A percentile compares a stretch with the other conserved stretches of the same genome.
phyloP scores from a whole-genome alignment of 2,329 filamentous ascomycete genomes.

The Penicillium concentricum region DNA sequence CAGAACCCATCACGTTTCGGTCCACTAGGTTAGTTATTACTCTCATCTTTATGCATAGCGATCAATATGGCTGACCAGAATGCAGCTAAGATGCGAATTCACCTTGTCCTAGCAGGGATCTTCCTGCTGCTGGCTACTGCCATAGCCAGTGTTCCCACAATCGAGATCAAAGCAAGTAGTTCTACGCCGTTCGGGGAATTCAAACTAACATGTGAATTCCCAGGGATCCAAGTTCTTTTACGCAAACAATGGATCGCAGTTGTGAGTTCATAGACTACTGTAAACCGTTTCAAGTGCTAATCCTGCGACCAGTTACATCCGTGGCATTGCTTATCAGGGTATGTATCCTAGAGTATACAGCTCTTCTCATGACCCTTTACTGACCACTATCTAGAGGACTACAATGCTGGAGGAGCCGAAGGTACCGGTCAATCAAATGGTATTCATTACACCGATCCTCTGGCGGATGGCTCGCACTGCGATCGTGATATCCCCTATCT shows the following conservation, averaged over 20 bases:
- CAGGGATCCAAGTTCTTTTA: conserved; percentile 10
- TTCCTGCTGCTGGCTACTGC: neutral
- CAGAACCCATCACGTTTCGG: neutral
- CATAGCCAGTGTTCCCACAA: neutral
- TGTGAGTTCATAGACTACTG: neutral
- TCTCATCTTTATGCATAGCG: neutral
- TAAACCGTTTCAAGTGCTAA: neutral
- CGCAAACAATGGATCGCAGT: conserved; percentile 2
- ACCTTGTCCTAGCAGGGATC: neutral
- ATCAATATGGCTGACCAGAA: neutral
- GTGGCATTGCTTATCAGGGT: conserved; percentile 9
- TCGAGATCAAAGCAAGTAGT: conserved; percentile 6
- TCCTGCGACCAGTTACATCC: conserved; percentile 1
- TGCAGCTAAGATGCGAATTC: neutral
- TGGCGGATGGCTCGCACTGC: conserved; percentile 69
- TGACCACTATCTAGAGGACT: conserved; percentile 1
- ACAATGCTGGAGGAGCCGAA: neutral
- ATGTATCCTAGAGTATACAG: neutral
- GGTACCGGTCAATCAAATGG: conserved; percentile 36
- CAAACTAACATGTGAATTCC: neutral
- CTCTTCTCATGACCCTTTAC: neutral
- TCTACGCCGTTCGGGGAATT: too few relatives aligned
- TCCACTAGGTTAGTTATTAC: neutral
- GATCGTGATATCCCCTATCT: conserved; percentile 80
- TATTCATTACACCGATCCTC: conserved; percentile 72